Base-by-base conservation (phyloP, 1,284 basidiomycete species). In the Tilletia walkeri region DNA sequence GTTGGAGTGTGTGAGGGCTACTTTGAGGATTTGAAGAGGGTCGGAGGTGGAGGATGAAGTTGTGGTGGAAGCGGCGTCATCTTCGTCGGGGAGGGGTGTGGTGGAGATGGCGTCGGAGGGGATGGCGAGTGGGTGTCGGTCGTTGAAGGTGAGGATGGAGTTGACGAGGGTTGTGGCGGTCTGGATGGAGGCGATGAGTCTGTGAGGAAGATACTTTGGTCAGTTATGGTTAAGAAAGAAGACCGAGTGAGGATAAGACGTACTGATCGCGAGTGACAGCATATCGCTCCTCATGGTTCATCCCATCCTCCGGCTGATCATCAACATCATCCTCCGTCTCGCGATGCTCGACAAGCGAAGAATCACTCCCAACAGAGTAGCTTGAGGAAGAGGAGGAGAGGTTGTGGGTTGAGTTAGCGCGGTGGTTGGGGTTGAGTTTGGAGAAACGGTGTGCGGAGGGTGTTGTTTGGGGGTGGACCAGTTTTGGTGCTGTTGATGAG, bases 41-140 rank as follows among this genome's bases (percentile, higher is more conserved):
- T 63, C 59, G 16, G 41, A 45, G 41, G 41, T 45, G 41, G 41
- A 9, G 41, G 47, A 48, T 10, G 47, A 48, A 10, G 50, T 53
- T 18, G 50, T 53, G 7, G 50, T n/a, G 50, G 20, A 18, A 18
- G 59, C 59, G 18, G 18, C 59, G 36, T 63, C 38, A 39, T 63
- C 36, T 41, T 39, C 7, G 36, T 56, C 24, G 54, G 10, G 10
- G 20, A n/a, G 4, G 34, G 18, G 59, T 2, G 18, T 39, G 36
- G 59, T 38, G 20, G 16, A 12, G 36, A 63, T 39, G 36, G 30
- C 34, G 36, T 63, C 59, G 59, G 59, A 63, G 36, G 59, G 59
- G 36, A 63, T 34, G 30, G 59, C 59, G 59, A 63, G 59, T 20
- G 59, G 59, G 59, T 63, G 59, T 36, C 59, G 59, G 34, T 63